Percentiles rank a stretch among this genome's conserved stretches.
Conservation (phyloP, 2,329 filamentous ascomycete species). For the Fonsecaea erecta region DNA sequence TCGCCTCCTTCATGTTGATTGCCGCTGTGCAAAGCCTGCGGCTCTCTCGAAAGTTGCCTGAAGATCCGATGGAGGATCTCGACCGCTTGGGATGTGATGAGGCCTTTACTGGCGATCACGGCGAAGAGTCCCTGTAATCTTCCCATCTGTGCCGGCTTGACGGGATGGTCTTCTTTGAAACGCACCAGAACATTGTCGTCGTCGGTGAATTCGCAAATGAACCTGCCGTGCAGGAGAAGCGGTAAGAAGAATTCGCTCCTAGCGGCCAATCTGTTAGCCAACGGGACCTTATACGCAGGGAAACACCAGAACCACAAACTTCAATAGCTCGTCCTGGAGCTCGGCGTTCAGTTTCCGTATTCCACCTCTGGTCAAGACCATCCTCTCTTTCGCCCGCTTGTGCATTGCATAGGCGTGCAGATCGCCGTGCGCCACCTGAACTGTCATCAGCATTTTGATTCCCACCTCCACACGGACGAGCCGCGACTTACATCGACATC, state of each 20-base stretch:
- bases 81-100: slow-evolving; percentile 20
- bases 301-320: slow-evolving; percentile 10
- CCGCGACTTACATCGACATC: slow-evolving; percentile 24
- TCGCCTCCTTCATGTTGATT: not conserved
- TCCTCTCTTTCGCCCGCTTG: slow-evolving; percentile 28
- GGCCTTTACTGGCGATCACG: slow-evolving; percentile 16
- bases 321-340: slow-evolving; percentile 29
- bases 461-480: not conserved
- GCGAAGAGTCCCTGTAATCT: slow-evolving; percentile 16
- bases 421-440: slow-evolving; percentile 24
- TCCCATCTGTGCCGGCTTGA: slow-evolving; percentile 9
- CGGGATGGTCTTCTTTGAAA: slow-evolving; percentile 26
- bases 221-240: slow-evolving; percentile 25
- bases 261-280: not conserved
- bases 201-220: slow-evolving; percentile 23
- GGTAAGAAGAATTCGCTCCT: slow-evolving; percentile 32
- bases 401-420: slow-evolving; percentile 29
- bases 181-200: slow-evolving; percentile 24
- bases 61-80: slow-evolving; percentile 26
- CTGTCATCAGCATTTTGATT: not conserved
- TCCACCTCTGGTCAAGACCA: slow-evolving; percentile 26
- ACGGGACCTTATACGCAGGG: not conserved
- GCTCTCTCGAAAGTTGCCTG: slow-evolving; percentile 18
- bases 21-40: slow-evolving; percentile 2
- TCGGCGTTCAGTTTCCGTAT: slow-evolving; percentile 23